Conservation (phyloP, 2,329 filamentous ascomycete genomes). For the Endothia cerciana region DNA sequence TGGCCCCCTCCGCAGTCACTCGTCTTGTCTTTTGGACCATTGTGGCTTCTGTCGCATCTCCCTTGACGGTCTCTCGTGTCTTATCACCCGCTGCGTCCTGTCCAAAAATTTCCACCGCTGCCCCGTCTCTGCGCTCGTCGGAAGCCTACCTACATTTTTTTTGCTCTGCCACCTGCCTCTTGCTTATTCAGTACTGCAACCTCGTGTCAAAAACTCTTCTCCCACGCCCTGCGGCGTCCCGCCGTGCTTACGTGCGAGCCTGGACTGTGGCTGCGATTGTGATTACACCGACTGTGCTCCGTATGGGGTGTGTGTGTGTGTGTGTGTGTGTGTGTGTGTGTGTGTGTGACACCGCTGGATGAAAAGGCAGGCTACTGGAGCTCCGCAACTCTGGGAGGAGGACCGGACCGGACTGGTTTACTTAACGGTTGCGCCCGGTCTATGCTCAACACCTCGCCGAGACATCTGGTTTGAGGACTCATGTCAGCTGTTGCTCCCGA, state of each 20-base stretch:
- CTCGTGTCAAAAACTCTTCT: neutral
- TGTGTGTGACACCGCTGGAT: neutral
- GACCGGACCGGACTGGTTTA: neutral
- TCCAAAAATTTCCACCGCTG: neutral
- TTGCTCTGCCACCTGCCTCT: neutral
- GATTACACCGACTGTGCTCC: neutral
- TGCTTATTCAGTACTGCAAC: slow-evolving; percentile 1
- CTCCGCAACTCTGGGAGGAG: neutral
- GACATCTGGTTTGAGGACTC: neutral
- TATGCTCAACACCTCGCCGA: neutral
- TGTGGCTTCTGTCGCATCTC: neutral
- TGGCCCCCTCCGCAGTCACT: neutral
- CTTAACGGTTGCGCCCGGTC: neutral
- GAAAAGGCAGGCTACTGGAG: neutral
- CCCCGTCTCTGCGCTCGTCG: neutral
- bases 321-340: too few species aligned
- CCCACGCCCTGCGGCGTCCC: neutral
- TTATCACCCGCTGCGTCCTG: neutral
- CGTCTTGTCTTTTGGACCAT: slow-evolving; percentile 7
- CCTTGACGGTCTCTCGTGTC: neutral
- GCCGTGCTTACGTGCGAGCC: neutral
- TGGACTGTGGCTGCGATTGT: neutral
- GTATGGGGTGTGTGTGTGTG: too few species aligned
- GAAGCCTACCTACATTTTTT: too few species aligned
- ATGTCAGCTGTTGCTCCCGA: neutral